Conservation (phyloP, 352 stramenopile species). For the Globisporangium splendens region DNA sequence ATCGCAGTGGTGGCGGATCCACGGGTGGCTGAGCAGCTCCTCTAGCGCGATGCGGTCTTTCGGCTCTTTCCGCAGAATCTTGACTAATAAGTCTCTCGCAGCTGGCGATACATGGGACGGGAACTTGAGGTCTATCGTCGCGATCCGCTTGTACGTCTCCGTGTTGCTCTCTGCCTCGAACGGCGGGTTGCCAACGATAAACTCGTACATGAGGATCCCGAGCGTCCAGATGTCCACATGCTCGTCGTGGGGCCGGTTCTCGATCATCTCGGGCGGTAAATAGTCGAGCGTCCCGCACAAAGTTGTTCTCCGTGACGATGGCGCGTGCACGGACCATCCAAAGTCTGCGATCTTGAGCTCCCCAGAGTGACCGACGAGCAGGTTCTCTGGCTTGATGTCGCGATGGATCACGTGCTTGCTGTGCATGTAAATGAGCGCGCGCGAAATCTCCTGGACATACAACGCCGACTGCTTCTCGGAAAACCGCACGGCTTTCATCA, state of each 20-base stretch:
- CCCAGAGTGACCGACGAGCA: constrained; percentile 92
- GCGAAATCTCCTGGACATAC: constrained; percentile 95
- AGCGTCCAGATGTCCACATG: constrained; percentile 97
- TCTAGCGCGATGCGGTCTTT: constrained; percentile 90
- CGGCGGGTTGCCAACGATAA: constrained; percentile 95
- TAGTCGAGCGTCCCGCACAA: constrained; percentile 99
- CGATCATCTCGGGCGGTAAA: constrained; percentile 99
- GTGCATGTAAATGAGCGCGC: constrained; percentile 97
- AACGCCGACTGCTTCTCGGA: constrained; percentile 89
- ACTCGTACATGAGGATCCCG: constrained; percentile 99
- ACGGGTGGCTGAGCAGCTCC: constrained; percentile 94
- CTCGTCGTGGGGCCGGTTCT: constrained; percentile 96
- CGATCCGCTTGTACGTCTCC: constrained; percentile 97
- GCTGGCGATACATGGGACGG: constrained; percentile 88
- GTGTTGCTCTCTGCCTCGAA: constrained; percentile 97
- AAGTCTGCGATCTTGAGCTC: constrained; percentile 99
- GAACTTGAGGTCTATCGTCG: constrained; percentile 95
- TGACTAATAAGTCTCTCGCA: constrained; percentile 93
- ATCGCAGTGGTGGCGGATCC: constrained; percentile 85
- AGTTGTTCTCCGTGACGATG: constrained; percentile 94
- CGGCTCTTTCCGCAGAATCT: constrained; percentile 95
- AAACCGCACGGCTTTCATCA: constrained; percentile 91
- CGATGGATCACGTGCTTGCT: constrained; percentile 99
- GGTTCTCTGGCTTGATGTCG: constrained; percentile 99
- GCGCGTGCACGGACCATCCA: constrained; percentile 99